Conservation (phyloP, 371 early-diverging fungal genomes). For the Rhizopus arrhizus region DNA sequence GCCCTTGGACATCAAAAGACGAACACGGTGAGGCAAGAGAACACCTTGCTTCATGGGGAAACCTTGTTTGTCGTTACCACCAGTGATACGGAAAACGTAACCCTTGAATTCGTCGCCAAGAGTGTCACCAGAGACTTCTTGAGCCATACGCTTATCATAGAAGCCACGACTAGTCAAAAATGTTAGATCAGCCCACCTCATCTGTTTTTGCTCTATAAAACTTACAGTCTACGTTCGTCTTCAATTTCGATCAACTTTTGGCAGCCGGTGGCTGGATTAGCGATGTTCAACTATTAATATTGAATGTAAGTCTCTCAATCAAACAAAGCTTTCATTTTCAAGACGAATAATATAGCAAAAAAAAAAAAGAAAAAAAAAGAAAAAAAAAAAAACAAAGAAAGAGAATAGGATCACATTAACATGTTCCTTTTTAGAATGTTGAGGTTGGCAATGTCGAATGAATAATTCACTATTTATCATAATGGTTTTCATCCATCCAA, state of each 20-base stretch:
- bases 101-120: slow-evolving; percentile 99
- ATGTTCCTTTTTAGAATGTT: too few species aligned
- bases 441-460: not conserved
- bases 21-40: slow-evolving; percentile 89
- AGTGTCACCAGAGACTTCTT: slow-evolving; percentile 95
- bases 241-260: slow-evolving; percentile 96
- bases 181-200: not conserved
- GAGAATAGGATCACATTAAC: not conserved
- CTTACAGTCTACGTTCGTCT: slow-evolving; percentile 90
- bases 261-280: slow-evolving; percentile 96
- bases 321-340: not conserved
- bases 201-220: slow-evolving; percentile 13
- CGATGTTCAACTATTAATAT: slow-evolving; percentile 85
- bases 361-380: not conserved
- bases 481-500: not conserved
- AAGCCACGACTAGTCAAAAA: not conserved
- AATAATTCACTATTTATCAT: not conserved
- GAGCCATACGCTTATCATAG: slow-evolving; percentile 88
- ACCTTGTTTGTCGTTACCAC: slow-evolving; percentile 99
- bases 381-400: not conserved
- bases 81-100: slow-evolving; percentile 98
- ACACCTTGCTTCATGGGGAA: slow-evolving; percentile 98
- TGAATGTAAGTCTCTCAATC: not conserved
- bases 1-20: slow-evolving; percentile 93
- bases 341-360: not conserved